Evolutionary conservation across 768 basidiomycete species (phyloP).

Genomic region (Royoungia palumana): DNA sequence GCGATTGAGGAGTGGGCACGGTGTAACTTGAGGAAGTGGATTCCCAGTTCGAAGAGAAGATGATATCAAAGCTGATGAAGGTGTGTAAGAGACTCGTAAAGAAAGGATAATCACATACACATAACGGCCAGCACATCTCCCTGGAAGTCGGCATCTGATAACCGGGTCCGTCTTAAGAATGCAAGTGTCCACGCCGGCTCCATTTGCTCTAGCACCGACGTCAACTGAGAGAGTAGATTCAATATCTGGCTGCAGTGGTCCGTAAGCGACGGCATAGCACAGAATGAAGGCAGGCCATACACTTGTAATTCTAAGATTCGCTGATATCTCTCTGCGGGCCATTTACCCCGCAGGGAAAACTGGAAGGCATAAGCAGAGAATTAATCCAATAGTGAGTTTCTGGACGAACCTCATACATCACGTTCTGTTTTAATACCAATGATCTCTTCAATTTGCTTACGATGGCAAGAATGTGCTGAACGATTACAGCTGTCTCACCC

Average conservation of each 20-base stretch:
- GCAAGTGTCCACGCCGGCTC: constrained; percentile 77
- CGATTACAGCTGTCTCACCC: constrained; percentile 50
- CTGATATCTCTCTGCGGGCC: constrained; percentile 79
- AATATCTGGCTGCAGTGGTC: constrained; percentile 55
- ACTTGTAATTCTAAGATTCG: constrained; percentile 63
- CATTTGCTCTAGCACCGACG: constrained; percentile 68
- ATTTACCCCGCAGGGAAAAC: constrained; percentile 73
- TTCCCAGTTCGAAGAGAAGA: constrained; percentile 68
- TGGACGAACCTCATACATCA: constrained; percentile 58
- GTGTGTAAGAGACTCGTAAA: not conserved
- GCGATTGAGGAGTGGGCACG: constrained; percentile 57
- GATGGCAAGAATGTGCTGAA: constrained; percentile 68
- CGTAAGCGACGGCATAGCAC: not conserved
- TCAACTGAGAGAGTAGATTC: constrained; percentile 66
- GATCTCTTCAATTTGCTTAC: constrained; percentile 69
- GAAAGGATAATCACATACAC: constrained; percentile 39
- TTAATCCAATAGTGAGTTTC: not conserved
- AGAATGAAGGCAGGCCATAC: constrained; percentile 36
- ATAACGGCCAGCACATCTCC: constrained; percentile 84
- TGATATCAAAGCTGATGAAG: constrained; percentile 63
- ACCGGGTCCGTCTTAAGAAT: constrained; percentile 67
- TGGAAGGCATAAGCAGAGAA: constrained; percentile 25
- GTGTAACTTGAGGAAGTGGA: constrained; percentile 84
- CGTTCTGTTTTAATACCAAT: constrained; percentile 51
- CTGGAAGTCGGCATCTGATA: constrained; percentile 77